Base-by-base conservation (phyloP, 768 basidiomycete species). In the Pleurotus citrinopileatus region DNA sequence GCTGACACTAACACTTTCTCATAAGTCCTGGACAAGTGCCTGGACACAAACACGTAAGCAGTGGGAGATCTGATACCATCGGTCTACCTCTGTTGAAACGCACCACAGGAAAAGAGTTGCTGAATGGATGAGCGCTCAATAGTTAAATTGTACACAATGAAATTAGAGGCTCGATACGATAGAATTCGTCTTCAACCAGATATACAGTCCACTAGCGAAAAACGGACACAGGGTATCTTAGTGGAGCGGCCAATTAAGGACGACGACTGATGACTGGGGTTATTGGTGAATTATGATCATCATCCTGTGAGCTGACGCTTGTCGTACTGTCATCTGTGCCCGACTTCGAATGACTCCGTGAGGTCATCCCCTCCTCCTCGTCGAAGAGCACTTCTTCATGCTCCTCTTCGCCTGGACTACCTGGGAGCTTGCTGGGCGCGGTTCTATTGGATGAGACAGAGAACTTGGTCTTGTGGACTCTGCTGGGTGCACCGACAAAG, bases 301-400 rank as follows among this genome's bases (percentile, higher is more conserved):
- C 73, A 28, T 42, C 57, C 68, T 73, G 28, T 61, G 62, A 53
- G 67, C 67, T 25, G 65, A 60, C 27, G 66, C 57, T 71, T 45
- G 48, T 37, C 48, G 68, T 74, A 52, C 71, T 72, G 44, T 70
- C 72, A 28, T 79, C 73, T 13, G 74, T 78, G 25, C 74, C 73
- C 38, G 70, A 57, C 57, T 75, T 77, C 6, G 76, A 76, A 60
- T 77, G 74, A 9, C 60, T 64, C 28, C 74, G 63, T 29, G 74
- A 76, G 47, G 64, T 73, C 23, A 73, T 72, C 52, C 68, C 58
- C 57, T 78, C 81, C 53, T 78, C 82, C 59, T 82, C 83, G 61
- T 89, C 86, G 60, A 89, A 86, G 12, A 87, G 63, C 28, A 85
- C 73, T 61, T 86, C 77, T 23, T 78, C 82, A 53, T 78, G 67